Base-by-base conservation (phyloP, 257 asterid species). In the Petunia secreta region DNA sequence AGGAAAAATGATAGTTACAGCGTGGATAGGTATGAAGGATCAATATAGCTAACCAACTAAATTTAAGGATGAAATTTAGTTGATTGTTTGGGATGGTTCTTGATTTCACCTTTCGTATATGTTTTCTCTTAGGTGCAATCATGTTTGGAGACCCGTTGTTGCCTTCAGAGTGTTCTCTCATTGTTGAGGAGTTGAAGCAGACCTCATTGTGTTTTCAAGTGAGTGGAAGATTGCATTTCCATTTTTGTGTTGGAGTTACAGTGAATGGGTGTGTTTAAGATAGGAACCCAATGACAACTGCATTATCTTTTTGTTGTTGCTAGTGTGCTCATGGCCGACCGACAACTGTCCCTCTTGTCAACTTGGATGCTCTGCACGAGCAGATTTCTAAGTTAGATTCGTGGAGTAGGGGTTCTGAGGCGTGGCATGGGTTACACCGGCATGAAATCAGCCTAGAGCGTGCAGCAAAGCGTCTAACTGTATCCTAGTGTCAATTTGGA, bases 271-370 rank as follows among this genome's bases (percentile, higher is more conserved):
- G 14, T 50, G 14, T 50, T 34, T 50, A 73, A 3, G 57, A 38
- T 60, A 50, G 78, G 46, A 73, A 73, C 36, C 50, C 62, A 34
- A 50, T 73, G 50, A 34, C 6, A 62, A 50, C 78, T 73, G 62
- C 41, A 34, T 11, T 73, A 73, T 73, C 62, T 60, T 63, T 15
- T 46, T 57, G 62, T 68, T 69, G 81, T 83, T 38, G 58, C 73
- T 83, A 95, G 99, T 95, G 99, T 90, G 99, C 99, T 81, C 99
- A 95, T 75, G 99, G 99, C 81, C 92, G 99, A 73, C 99, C 99
- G 40, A 95, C 99, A 14, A 95, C 92, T 37, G 97, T 91, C 53
- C 98, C 99, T 67, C 92, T 95, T 16, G 92, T 93, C 82, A 83
- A 91, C 89, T 82, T 95, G 85, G 90, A 85, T 44, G 63, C 86